phyloP scores from a whole-genome alignment of 306 rosid genomes.

The Crataegus laevigata region DNA sequence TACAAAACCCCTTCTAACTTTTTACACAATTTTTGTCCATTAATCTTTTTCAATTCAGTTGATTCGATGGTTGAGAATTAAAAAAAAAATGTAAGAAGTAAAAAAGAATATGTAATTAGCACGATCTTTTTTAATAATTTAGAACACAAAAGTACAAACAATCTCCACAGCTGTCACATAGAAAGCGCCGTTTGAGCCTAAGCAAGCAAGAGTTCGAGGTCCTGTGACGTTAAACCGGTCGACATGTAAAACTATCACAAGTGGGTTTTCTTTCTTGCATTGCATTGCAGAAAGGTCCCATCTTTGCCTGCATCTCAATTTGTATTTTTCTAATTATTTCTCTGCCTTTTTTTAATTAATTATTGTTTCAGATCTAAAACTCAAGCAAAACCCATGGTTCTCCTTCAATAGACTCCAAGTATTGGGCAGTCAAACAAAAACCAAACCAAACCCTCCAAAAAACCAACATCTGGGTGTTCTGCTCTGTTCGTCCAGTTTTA shows the following conservation, averaged over 20 bases:
- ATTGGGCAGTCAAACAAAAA: slow-evolving; percentile 16
- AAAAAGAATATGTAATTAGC: too few relatives aligned
- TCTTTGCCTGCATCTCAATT: slow-evolving; percentile 6
- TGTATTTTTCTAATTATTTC: slow-evolving; percentile 7
- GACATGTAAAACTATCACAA: slow-evolving; percentile 1
- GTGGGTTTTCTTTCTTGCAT: slow-evolving; percentile 27
- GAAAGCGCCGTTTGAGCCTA: slow-evolving; percentile 41
- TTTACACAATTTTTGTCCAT: too few relatives aligned
- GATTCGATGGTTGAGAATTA: fast-evolving
- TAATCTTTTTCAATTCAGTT: too few relatives aligned
- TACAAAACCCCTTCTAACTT: too few relatives aligned
- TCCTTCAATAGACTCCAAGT: neutral
- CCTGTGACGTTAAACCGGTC: neutral
- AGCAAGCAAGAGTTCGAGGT: slow-evolving; percentile 25
- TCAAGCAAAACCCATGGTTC: slow-evolving; percentile 1
- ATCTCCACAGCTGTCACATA: neutral
- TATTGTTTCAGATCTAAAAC: slow-evolving; percentile 42
- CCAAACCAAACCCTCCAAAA: neutral
- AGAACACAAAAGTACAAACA: neutral
- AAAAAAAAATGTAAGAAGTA: fast-evolving
- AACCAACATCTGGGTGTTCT: slow-evolving; percentile 5
- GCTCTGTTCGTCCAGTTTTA: neutral
- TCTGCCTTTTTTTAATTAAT: neutral
- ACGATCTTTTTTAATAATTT: too few relatives aligned
- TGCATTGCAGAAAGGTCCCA: slow-evolving; percentile 17